These are phyloP conservation scores for Oropetium thomaeum DNA, from an alignment of 176 grass and related monocot species.

Conservation along the genomic window DNA sequence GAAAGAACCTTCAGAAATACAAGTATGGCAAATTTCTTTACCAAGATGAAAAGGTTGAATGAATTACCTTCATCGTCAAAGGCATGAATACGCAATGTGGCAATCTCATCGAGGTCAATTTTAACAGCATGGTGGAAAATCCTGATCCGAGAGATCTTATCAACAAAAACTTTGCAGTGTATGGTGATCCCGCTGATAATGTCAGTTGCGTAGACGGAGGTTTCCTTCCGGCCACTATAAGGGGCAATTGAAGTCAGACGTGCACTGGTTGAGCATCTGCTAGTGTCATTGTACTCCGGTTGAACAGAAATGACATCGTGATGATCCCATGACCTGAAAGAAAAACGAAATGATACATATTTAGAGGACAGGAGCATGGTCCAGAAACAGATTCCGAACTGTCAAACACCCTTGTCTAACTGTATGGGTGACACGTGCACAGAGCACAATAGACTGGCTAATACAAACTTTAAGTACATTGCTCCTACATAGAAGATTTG, in stretches of 20 bases:
- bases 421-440: not conserved
- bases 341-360: not conserved
- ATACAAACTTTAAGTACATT: not conserved
- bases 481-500: not conserved
- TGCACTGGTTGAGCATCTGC: constrained; percentile 82
- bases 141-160: constrained; percentile 80
- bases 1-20: not conserved
- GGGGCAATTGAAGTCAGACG: constrained; percentile 70
- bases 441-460: not conserved
- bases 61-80: constrained; percentile 81
- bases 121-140: constrained; percentile 95
- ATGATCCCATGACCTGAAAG: constrained; percentile 87
- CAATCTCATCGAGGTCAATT: constrained; percentile 91
- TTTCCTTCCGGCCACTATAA: constrained; percentile 81
- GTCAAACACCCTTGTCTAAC: not conserved
- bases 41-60: not conserved
- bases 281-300: constrained; percentile 85
- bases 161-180: constrained; percentile 87
- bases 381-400: not conserved
- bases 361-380: not conserved
- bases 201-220: constrained; percentile 92
- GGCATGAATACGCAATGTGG: constrained; percentile 69
- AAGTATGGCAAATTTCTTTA: not conserved
- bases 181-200: constrained; percentile 70
- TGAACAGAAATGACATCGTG: constrained; percentile 85